A percentile compares a stretch with the other conserved stretches of the same genome.
phyloP scores from a whole-genome alignment of 768 basidiomycete species.

The Podaxis mareebaensis region DNA sequence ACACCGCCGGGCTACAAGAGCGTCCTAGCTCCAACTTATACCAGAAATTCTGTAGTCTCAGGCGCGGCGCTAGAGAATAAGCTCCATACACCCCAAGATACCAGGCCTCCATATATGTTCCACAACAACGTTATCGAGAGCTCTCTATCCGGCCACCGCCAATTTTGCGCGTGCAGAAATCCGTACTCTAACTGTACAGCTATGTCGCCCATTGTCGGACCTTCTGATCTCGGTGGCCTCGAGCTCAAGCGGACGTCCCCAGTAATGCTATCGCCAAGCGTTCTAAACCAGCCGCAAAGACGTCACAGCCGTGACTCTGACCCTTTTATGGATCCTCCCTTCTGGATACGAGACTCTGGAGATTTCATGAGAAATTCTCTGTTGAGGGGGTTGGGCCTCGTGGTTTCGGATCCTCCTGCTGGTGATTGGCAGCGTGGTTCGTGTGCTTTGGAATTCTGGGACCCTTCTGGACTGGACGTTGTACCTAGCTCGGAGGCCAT shows the following conservation, averaged over 20 bases:
- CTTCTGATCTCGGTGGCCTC: neutral
- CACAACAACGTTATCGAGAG: neutral
- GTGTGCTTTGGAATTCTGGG: neutral
- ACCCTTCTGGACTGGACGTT: neutral
- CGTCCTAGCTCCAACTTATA: neutral
- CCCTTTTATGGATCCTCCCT: neutral
- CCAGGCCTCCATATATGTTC: neutral
- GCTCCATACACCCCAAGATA: neutral
- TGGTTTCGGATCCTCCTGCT: neutral
- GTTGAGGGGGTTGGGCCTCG: neutral
- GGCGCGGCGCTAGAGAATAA: neutral
- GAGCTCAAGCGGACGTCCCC: neutral
- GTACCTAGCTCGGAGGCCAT: too few relatives aligned
- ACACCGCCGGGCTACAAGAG: neutral
- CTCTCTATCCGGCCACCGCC: neutral
- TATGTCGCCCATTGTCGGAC: neutral
- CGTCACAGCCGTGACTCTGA: neutral
- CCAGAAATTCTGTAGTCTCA: neutral
- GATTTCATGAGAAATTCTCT: neutral
- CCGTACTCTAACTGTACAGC: slow-evolving; percentile 6
- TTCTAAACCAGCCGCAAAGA: neutral
- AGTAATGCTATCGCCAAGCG: neutral
- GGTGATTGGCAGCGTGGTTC: neutral
- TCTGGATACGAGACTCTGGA: neutral
- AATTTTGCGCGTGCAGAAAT: slow-evolving; percentile 10